These are phyloP conservation scores for Marchantia paleacea DNA, from an alignment of 225 moss, liverwort and hornwort genomes.

Conservation along the genomic window DNA sequence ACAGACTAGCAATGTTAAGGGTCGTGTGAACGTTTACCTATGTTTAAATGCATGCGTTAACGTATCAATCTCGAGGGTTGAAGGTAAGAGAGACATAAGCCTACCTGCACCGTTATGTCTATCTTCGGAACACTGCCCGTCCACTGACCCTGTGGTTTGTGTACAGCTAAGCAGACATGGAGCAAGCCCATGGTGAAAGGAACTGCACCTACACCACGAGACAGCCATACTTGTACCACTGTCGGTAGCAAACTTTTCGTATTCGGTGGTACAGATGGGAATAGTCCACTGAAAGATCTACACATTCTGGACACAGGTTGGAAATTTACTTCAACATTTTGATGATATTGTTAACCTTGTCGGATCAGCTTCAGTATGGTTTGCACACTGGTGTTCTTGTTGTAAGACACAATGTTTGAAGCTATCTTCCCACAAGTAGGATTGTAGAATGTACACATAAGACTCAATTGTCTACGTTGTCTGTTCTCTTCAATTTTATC, in stretches of 20 bases:
- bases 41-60: no score
- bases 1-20: no score
- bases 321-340: neutral
- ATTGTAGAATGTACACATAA: neutral
- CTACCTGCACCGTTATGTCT: no score
- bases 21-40: no score
- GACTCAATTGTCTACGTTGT: no score
- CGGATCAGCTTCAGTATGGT: neutral
- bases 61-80: no score
- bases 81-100: no score
- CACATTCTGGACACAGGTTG: constrained; percentile 93
- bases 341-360: neutral
- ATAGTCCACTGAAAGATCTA: constrained; percentile 72
- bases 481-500: no score
- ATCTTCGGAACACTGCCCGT: neutral
- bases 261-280: constrained; percentile 96
- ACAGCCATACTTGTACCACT: constrained; percentile 89
- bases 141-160: neutral
- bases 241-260: constrained; percentile 73
- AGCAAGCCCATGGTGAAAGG: constrained; percentile 95
- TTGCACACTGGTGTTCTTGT: neutral
- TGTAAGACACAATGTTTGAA: neutral
- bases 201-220: constrained; percentile 76
- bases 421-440: neutral
- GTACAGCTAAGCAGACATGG: constrained; percentile 82